Conservation (phyloP, 2,329 filamentous ascomycete genomes). For the Niveomyces coronatus region DNA sequence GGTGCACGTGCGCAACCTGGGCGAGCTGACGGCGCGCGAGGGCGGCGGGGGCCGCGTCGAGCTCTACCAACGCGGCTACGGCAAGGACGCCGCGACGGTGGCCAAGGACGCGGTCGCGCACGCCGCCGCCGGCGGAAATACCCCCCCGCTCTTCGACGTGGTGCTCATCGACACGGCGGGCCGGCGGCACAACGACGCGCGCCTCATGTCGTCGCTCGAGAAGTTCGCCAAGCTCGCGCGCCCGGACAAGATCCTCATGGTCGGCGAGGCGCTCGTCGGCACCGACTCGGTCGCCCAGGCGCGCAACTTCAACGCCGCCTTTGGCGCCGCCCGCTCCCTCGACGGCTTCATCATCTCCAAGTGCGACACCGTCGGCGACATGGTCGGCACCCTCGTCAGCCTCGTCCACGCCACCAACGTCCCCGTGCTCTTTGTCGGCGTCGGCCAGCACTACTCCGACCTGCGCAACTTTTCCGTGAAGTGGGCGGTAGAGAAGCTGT, state of each 20-base stretch:
- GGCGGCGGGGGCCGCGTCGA: conserved; percentile 68
- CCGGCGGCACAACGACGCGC: conserved; percentile 86
- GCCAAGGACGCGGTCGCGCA: conserved; percentile 86
- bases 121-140: conserved; percentile 60
- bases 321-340: conserved; percentile 67
- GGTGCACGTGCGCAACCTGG: conserved; percentile 88
- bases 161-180: conserved; percentile 96
- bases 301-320: conserved; percentile 88
- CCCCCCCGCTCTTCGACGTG: conserved; percentile 87
- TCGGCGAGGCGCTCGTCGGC: conserved; percentile 77
- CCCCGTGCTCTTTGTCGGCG: conserved; percentile 83
- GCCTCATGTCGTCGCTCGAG: conserved; percentile 91
- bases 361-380: conserved; percentile 98
- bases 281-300: conserved; percentile 94
- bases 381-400: conserved; percentile 90
- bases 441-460: conserved; percentile 60
- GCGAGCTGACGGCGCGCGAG: conserved; percentile 77
- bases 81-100: conserved; percentile 92
- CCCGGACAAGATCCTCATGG: conserved; percentile 98
- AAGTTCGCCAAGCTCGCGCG: conserved; percentile 95
- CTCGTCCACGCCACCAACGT: conserved; percentile 97
- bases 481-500: conserved; percentile 58
- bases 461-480: conserved; percentile 58
- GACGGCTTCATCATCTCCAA: conserved; percentile 99
- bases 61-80: conserved; percentile 94